phyloP scores from a whole-genome alignment of 306 rosid species.

The Gastrolobium bilobum region DNA sequence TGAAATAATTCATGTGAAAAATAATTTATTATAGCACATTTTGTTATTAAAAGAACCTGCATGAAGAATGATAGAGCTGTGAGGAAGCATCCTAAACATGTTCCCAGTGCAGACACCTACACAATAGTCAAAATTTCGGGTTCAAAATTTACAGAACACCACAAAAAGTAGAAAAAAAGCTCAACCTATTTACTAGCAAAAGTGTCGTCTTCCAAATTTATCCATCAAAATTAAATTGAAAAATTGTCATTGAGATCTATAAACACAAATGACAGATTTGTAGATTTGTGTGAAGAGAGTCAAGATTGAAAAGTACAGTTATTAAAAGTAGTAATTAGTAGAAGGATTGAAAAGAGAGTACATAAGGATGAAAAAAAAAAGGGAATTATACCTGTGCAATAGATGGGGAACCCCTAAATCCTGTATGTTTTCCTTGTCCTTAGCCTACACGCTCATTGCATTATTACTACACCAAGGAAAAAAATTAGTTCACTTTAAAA shows the following conservation, averaged over 20 bases:
- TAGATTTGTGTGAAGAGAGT: constrained; percentile 29
- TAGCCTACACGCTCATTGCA: too few species aligned
- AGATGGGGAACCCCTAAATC: too few species aligned
- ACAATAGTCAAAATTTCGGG: constrained; percentile 28
- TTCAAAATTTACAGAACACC: constrained; percentile 21
- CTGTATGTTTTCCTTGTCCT: too few species aligned
- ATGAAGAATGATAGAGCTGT: constrained; percentile 67
- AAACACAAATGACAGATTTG: constrained; percentile 30
- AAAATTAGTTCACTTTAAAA: too few species aligned
- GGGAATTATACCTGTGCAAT: too few species aligned
- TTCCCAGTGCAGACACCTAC: constrained; percentile 74
- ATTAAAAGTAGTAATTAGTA: not conserved
- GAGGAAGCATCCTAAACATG: constrained; percentile 76
- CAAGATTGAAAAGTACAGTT: constrained; percentile 15
- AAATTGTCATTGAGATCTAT: constrained; percentile 72
- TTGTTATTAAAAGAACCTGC: constrained; percentile 58
- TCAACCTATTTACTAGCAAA: constrained; percentile 61
- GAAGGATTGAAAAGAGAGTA: too few species aligned
- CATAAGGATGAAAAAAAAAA: too few species aligned
- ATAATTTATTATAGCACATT: constrained; percentile 24
- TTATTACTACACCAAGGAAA: too few species aligned
- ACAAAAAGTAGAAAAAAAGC: constrained; percentile 4
- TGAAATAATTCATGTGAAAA: constrained; percentile 5
- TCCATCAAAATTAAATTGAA: constrained; percentile 68
- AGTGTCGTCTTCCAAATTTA: constrained; percentile 75